phyloP scores from a whole-genome alignment of 805 yeast genomes.

The Myxozyma mucilagina region DNA sequence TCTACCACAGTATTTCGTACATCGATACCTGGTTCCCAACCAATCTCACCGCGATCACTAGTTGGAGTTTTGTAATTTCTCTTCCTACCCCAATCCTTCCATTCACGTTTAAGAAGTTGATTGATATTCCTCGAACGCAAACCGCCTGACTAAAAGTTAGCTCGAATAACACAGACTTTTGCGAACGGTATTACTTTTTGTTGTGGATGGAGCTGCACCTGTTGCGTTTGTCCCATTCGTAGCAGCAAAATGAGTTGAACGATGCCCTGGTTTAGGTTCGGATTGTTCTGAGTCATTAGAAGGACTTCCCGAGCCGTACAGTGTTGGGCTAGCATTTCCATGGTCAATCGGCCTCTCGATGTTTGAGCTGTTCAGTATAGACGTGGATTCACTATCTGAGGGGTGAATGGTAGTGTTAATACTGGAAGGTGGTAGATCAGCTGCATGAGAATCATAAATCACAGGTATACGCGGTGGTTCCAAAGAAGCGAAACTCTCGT shows the following conservation, averaged over 20 bases:
- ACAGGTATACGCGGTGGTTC: not conserved
- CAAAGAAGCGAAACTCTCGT: not conserved
- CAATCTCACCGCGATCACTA: constrained; percentile 34
- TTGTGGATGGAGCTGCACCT: not conserved
- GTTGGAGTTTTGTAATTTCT: constrained; percentile 22
- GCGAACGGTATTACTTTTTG: not conserved
- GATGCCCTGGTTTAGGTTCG: not conserved
- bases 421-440: not conserved
- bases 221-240: not conserved
- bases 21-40: constrained; percentile 64
- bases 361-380: not conserved
- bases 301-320: not conserved
- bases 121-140: constrained; percentile 16
- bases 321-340: not conserved
- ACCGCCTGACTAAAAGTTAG: constrained; percentile 1
- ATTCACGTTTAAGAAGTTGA: constrained; percentile 24
- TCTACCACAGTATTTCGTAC: constrained; percentile 52
- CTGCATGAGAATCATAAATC: not conserved
- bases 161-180: not conserved
- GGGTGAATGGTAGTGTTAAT: not conserved
- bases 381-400: not conserved
- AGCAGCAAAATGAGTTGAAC: not conserved
- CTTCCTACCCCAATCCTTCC: constrained; percentile 29
- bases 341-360: not conserved
- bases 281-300: not conserved